Evolutionary conservation across 768 basidiomycete species (phyloP), one percentile per base, ranked within the genome.

Genomic region (Lentinula edodes): DNA sequence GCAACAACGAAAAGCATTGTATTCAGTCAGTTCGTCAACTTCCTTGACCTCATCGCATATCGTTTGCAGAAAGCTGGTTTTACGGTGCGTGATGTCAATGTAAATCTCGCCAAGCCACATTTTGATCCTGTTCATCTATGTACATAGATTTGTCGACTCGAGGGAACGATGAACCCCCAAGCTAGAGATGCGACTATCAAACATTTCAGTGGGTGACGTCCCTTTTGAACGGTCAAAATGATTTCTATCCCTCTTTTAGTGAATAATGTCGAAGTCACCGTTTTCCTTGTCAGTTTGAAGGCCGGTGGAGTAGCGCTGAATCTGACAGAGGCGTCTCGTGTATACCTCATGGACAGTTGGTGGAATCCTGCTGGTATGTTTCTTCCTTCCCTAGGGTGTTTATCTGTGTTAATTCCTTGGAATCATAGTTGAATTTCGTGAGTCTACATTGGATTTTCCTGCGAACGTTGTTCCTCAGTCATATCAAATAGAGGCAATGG

Each of bases 321-420:
- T 70, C 72, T 95, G 66, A 93, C 92, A 0, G 92, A 93, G 71
- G 95, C 95, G 0, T 93, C 91, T 38, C 90, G 92, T 32, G 94
- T 97, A 18, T 96, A 93, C 73, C 83, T 97, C 68, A 96, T 98
- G 94, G 96, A 96, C 71, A 91, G 90, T 65, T 96, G 93, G 93
- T 96, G 95, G 95, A 98, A 98, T 70, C 95, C 95, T 6, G 94
- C 94, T n/a, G 91, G 89, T 75, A 61, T 73, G 68, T 13, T 48
- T 50, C 46, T 62, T n/a, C 39, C 5, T 16, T 45, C 28, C 28
- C 43, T 9, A 7, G 43, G 34, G 52, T 60, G 62, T 55, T 18
- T 42, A 35, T 48, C 12, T 32, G 51, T 34, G 12, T 53, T 51
- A 58, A 23, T 45, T 43, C 15, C 2, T 9, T 12, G 38, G 15